These are phyloP conservation scores for Suillus luteus DNA, from an alignment of 768 basidiomycete genomes.

Conservation along the genomic window DNA sequence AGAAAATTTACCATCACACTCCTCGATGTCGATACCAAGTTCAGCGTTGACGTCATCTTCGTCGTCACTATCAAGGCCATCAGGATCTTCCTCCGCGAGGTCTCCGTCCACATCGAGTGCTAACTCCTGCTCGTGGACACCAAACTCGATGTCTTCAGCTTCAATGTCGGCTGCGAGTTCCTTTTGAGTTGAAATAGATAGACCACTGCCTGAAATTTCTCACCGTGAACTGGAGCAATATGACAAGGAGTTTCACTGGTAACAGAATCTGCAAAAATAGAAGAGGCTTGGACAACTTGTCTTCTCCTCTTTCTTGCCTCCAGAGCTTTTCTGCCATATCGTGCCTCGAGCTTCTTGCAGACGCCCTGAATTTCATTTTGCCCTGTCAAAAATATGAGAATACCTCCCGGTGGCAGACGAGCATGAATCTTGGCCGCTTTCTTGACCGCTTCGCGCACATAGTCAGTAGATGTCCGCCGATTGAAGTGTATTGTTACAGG, in stretches of 20 bases:
- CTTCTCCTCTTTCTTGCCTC: slow-evolving; percentile 48
- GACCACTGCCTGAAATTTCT: background rate
- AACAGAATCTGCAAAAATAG: slow-evolving; percentile 30
- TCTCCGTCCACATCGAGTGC: slow-evolving; percentile 70
- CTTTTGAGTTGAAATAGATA: slow-evolving; percentile 1
- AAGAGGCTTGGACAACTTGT: slow-evolving; percentile 26
- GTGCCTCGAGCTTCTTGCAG: slow-evolving; percentile 77
- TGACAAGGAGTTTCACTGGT: slow-evolving; percentile 14
- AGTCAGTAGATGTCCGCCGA: slow-evolving; percentile 82
- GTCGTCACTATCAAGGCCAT: slow-evolving; percentile 74
- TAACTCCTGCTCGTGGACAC: slow-evolving; percentile 47
- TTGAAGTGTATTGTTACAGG: slow-evolving; percentile 96
- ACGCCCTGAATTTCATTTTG: slow-evolving; percentile 92
- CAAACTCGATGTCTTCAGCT: slow-evolving; percentile 79
- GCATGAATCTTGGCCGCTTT: slow-evolving; percentile 93
- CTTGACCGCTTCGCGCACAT: slow-evolving; percentile 86
- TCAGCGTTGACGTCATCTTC: slow-evolving; percentile 54
- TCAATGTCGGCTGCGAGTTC: slow-evolving; percentile 65
- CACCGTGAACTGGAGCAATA: slow-evolving; percentile 25
- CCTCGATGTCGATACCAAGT: slow-evolving; percentile 62
- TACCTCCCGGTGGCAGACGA: slow-evolving; percentile 88
- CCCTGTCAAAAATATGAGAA: slow-evolving; percentile 92
- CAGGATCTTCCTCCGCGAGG: slow-evolving; percentile 64
- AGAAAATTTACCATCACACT: slow-evolving; percentile 58
- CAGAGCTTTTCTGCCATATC: slow-evolving; percentile 69